Evolutionary conservation across 768 basidiomycete species (phyloP).

Genomic region (Sarcodon aspratus): DNA sequence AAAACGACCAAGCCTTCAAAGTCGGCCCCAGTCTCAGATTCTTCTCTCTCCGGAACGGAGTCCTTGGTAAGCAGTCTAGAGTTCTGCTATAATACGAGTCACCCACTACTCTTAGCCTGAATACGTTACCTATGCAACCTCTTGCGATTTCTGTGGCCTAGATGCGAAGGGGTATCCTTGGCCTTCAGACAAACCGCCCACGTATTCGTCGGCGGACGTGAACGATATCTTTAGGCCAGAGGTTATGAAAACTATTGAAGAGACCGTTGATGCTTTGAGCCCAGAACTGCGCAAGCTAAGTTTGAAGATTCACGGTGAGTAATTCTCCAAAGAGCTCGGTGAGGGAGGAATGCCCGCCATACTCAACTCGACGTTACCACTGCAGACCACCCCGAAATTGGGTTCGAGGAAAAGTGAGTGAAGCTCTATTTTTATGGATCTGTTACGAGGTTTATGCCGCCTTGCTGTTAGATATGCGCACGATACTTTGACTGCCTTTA

Average conservation of each 20-base stretch:
- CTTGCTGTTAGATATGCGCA: constrained; percentile 49
- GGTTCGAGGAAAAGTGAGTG: constrained; percentile 52
- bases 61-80: too few species aligned
- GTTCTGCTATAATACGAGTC: too few species aligned
- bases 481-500: constrained; percentile 54
- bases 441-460: neutral
- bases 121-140: neutral
- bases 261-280: constrained; percentile 37
- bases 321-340: constrained; percentile 1
- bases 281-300: constrained; percentile 51
- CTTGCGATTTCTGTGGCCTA: neutral
- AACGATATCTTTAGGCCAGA: constrained; percentile 15
- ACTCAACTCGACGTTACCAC: neutral
- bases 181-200: constrained; percentile 8
- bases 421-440: neutral
- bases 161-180: constrained; percentile 3
- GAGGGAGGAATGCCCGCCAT: neutral
- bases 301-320: constrained; percentile 59
- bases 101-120: neutral
- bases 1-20: too few species aligned
- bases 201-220: constrained; percentile 8
- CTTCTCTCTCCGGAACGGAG: too few species aligned
- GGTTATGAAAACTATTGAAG: constrained; percentile 42
- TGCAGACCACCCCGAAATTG: constrained; percentile 54
- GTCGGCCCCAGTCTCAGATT: too few species aligned